A percentile compares a stretch with the other conserved stretches of the same genome.
Conservation (phyloP, 208 protist genomes). For the Crithidia brevicula region DNA sequence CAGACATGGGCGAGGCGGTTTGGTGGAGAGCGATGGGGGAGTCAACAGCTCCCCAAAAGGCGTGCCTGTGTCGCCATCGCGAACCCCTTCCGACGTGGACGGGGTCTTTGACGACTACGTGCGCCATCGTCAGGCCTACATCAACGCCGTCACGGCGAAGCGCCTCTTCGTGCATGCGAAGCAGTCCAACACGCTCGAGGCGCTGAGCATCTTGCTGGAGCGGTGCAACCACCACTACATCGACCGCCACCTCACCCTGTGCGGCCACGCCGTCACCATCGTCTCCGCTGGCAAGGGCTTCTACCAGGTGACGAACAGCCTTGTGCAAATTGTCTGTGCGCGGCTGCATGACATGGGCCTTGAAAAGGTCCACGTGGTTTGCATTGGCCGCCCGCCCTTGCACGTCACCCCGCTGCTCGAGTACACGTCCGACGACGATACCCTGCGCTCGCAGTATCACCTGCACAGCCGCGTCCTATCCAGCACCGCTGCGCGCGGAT, state of each 20-base stretch:
- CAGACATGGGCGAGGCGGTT: neutral
- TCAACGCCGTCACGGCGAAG: constrained; percentile 41
- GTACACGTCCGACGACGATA: constrained; percentile 67
- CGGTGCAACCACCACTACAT: constrained; percentile 55
- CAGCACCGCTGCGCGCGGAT: constrained; percentile 5
- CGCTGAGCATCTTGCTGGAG: constrained; percentile 74
- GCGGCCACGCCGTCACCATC: constrained; percentile 72
- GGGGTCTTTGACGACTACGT: constrained; percentile 13
- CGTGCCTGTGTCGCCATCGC: neutral
- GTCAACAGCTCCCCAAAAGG: neutral
- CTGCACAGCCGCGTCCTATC: constrained; percentile 39
- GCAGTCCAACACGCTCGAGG: constrained; percentile 79
- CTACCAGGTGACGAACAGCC: constrained; percentile 69
- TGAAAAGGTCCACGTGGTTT: constrained; percentile 72
- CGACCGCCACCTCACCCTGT: constrained; percentile 57
- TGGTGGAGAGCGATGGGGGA: constrained; percentile 4
- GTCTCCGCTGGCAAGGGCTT: constrained; percentile 84
- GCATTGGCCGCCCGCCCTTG: constrained; percentile 83
- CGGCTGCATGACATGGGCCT: constrained; percentile 77
- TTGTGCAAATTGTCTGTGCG: constrained; percentile 68
- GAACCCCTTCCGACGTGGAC: neutral
- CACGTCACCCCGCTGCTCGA: constrained; percentile 82
- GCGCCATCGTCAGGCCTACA: constrained; percentile 20
- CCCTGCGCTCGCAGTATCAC: constrained; percentile 77
- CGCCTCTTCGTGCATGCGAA: constrained; percentile 71